Percentiles rank a stretch among this genome's conserved stretches.
Conservation (phyloP, 2,329 filamentous ascomycete species). For the Cercospora berteroae region DNA sequence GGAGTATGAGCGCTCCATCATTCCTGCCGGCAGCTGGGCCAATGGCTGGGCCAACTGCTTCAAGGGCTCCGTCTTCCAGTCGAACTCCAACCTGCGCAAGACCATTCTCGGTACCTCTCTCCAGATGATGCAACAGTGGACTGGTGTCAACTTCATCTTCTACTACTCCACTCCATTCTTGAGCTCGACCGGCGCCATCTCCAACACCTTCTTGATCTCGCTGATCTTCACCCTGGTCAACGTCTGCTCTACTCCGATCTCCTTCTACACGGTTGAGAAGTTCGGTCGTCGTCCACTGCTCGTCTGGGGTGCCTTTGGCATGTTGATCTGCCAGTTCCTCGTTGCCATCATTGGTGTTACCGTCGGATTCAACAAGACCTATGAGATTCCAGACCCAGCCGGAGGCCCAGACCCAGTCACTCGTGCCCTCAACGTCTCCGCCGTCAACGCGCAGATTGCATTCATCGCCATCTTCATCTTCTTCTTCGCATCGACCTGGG, state of each 20-base stretch:
- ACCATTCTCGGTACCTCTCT: slow-evolving; percentile 49
- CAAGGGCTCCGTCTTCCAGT: slow-evolving; percentile 52
- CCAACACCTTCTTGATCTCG: slow-evolving; percentile 77
- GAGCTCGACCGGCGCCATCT: slow-evolving; percentile 70
- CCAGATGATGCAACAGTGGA: slow-evolving; percentile 59
- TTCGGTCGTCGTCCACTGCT: slow-evolving; percentile 79
- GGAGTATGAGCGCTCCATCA: slow-evolving; percentile 72
- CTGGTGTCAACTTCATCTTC: slow-evolving; percentile 92
- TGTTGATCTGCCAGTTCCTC: slow-evolving; percentile 84
- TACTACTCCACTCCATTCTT: slow-evolving; percentile 76
- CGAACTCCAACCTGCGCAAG: slow-evolving; percentile 51
- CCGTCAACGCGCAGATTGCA: slow-evolving; percentile 67
- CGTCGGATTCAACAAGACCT: slow-evolving; percentile 39
- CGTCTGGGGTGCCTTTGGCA: slow-evolving; percentile 73
- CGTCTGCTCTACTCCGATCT: slow-evolving; percentile 78
- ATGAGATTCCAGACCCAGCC: slow-evolving; percentile 17
- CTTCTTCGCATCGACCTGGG: slow-evolving; percentile 89
- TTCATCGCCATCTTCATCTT: slow-evolving; percentile 93
- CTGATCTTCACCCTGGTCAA: slow-evolving; percentile 87
- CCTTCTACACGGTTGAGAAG: slow-evolving; percentile 81
- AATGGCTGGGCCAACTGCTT: slow-evolving; percentile 67
- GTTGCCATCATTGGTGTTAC: slow-evolving; percentile 65
- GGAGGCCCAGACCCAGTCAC: slow-evolving; percentile 44
- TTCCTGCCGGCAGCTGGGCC: slow-evolving; percentile 64
- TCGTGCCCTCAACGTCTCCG: slow-evolving; percentile 45